These are phyloP conservation scores for Apiospora rasikravindrae DNA, from an alignment of 2,329 filamentous ascomycete species.

Conservation along the genomic window DNA sequence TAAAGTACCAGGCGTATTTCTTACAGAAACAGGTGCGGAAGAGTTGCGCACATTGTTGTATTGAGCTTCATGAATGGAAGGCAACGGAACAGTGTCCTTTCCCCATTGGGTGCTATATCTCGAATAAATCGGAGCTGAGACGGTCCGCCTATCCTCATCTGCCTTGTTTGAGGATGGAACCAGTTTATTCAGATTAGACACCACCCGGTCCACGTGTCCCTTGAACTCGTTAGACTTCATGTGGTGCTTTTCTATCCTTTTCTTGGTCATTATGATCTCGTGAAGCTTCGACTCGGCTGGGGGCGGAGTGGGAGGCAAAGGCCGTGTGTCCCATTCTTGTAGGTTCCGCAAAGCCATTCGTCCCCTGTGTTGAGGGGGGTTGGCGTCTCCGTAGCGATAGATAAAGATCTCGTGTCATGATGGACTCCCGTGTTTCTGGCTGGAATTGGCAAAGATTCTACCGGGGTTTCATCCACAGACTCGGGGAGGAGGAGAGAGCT, in stretches of 20 bases:
- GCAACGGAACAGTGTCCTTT: constrained; percentile 46
- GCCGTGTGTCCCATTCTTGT: constrained; percentile 51
- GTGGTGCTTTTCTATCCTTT: constrained; percentile 22
- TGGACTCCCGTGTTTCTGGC: background rate
- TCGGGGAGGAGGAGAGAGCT: constrained; percentile 53
- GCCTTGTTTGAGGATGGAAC: constrained; percentile 22
- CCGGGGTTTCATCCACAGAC: constrained; percentile 14
- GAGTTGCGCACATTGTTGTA: constrained; percentile 48
- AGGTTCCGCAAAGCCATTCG: constrained; percentile 23
- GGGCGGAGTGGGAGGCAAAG: constrained; percentile 56
- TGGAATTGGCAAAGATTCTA: background rate
- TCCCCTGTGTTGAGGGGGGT: constrained; percentile 21
- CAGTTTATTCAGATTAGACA: constrained; percentile 28
- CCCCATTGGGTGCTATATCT: constrained; percentile 44
- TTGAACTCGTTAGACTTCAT: constrained; percentile 22
- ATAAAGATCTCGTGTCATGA: constrained; percentile 18
- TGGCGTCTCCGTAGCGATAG: constrained; percentile 25
- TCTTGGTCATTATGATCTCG: constrained; percentile 32
- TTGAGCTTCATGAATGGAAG: constrained; percentile 53
- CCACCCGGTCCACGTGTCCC: constrained; percentile 26
- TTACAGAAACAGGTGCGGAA: constrained; percentile 47
- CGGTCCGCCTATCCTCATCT: constrained; percentile 50
- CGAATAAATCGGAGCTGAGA: constrained; percentile 57
- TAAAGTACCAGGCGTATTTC: constrained; percentile 25
- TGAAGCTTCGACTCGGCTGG: constrained; percentile 35